These are phyloP conservation scores for Fagus sylvatica DNA, from an alignment of 306 rosid genomes.

Conservation along the genomic window DNA sequence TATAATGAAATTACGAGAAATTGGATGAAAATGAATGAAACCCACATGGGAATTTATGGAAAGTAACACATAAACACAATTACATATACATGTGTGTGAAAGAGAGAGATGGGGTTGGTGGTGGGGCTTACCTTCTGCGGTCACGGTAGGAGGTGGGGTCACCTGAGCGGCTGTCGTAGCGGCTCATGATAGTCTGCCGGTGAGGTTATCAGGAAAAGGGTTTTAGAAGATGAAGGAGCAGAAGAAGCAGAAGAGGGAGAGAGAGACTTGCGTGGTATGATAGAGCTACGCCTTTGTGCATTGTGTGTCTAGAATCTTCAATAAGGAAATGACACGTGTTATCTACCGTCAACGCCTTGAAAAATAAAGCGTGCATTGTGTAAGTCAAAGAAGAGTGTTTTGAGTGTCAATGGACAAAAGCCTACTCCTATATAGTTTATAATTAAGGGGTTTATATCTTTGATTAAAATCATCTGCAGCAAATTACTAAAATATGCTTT, in stretches of 20 bases:
- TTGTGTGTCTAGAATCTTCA: too few relatives aligned
- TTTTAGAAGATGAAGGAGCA: conserved; percentile 31
- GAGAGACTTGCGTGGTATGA: too few relatives aligned
- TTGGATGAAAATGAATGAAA: neutral
- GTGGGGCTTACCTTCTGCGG: conserved; percentile 64
- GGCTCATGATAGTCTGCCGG: conserved; percentile 58
- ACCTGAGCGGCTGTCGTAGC: conserved; percentile 91
- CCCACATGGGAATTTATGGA: neutral
- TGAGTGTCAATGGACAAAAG: too few relatives aligned
- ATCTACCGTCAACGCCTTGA: too few relatives aligned
- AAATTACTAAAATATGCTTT: too few relatives aligned
- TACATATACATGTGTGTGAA: neutral
- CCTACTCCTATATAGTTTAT: too few relatives aligned
- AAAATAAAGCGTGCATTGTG: too few relatives aligned
- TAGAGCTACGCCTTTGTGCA: too few relatives aligned
- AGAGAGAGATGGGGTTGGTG: neutral
- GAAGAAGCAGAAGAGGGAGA: neutral
- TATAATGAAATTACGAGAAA: neutral
- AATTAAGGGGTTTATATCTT: too few relatives aligned
- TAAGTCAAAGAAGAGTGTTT: too few relatives aligned
- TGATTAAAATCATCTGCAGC: too few relatives aligned
- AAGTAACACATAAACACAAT: neutral
- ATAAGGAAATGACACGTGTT: too few relatives aligned
- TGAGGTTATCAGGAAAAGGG: neutral
- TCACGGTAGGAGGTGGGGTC: conserved; percentile 94